phyloP scores from a whole-genome alignment of 495 filamentous ascomycete species.

The Penicillium nucicola region DNA sequence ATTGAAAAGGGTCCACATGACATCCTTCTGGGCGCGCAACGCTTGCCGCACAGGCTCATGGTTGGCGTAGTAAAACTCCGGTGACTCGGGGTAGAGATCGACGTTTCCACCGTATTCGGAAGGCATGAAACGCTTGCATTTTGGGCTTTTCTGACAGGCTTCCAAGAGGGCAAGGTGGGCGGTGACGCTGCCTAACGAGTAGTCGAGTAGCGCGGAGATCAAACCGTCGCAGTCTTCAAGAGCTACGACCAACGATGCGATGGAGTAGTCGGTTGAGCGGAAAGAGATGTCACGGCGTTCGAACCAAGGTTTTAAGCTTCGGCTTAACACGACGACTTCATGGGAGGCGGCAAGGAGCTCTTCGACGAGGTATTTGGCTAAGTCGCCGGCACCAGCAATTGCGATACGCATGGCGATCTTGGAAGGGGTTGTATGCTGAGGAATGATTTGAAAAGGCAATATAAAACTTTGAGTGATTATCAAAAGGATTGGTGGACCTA shows the following conservation, averaged over 20 bases:
- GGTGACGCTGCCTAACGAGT: not conserved
- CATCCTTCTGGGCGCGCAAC: not conserved
- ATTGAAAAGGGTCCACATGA: conserved; percentile 12
- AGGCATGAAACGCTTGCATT: conserved; percentile 10
- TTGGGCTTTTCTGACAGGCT: conserved; percentile 2
- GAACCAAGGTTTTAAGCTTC: conserved; percentile 4
- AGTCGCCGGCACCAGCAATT: conserved; percentile 9
- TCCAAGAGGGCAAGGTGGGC: conserved; percentile 8
- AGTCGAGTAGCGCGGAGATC: conserved; percentile 7
- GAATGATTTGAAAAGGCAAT: not conserved
- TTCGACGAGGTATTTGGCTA: conserved; percentile 10
- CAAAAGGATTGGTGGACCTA: no score
- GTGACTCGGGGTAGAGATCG: conserved; percentile 6
- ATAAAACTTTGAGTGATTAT: no score
- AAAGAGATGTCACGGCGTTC: not conserved
- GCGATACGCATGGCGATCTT: conserved; percentile 10
- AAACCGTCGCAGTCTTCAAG: conserved; percentile 10
- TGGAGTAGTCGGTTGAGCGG: conserved; percentile 6
- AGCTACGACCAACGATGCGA: not conserved
- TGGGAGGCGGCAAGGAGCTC: conserved; percentile 2
- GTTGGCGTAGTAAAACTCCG: conserved; percentile 3
- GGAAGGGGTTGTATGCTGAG: not conserved
- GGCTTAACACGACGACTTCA: conserved; percentile 4
- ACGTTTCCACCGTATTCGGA: conserved; percentile 9
- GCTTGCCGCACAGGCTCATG: conserved; percentile 2